A percentile compares a stretch with the other conserved stretches of the same genome.
Conservation (phyloP, 805 yeast species). For the Kodamaea kakaduensis region DNA sequence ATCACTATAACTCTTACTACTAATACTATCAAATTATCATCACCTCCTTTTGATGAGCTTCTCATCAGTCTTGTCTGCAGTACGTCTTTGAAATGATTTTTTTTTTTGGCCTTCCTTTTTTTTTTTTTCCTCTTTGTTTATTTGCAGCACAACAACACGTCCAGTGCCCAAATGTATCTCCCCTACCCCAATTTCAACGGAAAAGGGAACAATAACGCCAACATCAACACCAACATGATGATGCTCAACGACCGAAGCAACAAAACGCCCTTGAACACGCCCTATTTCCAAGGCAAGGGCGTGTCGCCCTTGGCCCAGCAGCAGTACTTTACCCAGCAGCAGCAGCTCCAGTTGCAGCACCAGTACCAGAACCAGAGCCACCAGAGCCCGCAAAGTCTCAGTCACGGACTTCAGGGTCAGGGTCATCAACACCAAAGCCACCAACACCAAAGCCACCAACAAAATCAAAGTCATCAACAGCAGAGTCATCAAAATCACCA, state of each 20-base stretch:
- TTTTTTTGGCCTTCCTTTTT: slow-evolving; percentile 1
- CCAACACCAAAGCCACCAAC: too few relatives aligned
- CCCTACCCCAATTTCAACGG: slow-evolving; percentile 7
- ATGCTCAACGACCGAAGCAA: slow-evolving; percentile 2
- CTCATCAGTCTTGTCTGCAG: background rate
- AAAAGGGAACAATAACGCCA: background rate
- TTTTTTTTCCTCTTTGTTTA: slow-evolving; percentile 3
- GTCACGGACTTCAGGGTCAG: too few relatives aligned
- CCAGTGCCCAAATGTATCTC: slow-evolving; percentile 3
- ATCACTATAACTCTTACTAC: too few relatives aligned
- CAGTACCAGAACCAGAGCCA: slow-evolving; percentile 14
- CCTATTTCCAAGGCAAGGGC: slow-evolving; percentile 1
- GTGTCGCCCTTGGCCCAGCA: slow-evolving; percentile 5
- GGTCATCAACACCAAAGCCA: too few relatives aligned
- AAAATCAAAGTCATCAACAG: too few relatives aligned
- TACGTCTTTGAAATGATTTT: background rate
- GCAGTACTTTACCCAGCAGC: slow-evolving; percentile 12
- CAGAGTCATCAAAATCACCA: too few relatives aligned
- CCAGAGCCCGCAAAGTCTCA: too few relatives aligned
- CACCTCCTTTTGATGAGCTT: background rate
- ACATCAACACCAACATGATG: slow-evolving; percentile 2
- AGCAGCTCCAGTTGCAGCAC: slow-evolving; percentile 14
- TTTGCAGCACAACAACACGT: background rate
- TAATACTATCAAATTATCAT: too few relatives aligned
- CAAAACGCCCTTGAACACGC: slow-evolving; percentile 6